Evolutionary conservation across 768 basidiomycete species (phyloP).

Genomic region (Mycena rebaudengoi): DNA sequence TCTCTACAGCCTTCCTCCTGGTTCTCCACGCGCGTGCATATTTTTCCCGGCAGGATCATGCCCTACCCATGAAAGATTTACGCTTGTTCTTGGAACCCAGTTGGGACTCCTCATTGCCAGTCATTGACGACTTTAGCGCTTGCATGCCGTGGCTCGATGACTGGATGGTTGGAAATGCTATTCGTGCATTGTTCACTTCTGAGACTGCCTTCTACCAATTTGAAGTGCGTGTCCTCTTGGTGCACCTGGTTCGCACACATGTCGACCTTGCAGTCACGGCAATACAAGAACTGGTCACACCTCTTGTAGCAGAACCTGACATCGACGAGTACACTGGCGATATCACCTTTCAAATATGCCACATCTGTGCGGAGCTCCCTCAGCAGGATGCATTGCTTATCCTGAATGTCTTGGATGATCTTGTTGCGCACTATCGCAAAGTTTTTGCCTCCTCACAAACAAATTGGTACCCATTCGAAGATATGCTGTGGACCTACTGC

Average conservation of each 20-base stretch:
- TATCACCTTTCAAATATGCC: too few species aligned
- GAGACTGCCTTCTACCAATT: background rate
- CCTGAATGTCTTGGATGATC: too few species aligned
- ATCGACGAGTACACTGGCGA: too few species aligned
- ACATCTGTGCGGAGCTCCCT: too few species aligned
- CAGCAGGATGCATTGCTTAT: too few species aligned
- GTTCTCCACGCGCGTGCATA: background rate
- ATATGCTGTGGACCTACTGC: too few species aligned
- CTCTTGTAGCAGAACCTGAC: too few species aligned
- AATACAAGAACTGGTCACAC: too few species aligned
- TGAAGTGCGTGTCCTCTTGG: background rate
- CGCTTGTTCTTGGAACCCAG: conserved; percentile 1
- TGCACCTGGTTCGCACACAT: background rate
- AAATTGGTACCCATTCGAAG: too few species aligned
- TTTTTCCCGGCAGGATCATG: background rate
- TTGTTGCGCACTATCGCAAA: too few species aligned
- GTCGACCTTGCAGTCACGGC: too few species aligned
- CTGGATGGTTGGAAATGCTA: background rate
- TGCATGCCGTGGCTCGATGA: background rate
- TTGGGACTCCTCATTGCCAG: background rate
- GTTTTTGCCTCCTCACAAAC: too few species aligned
- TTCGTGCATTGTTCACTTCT: background rate
- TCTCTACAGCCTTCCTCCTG: background rate
- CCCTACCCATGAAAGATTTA: background rate
- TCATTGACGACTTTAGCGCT: background rate